phyloP scores from a whole-genome alignment of 2,329 filamentous ascomycete species.

The Neonectria ditissima region DNA sequence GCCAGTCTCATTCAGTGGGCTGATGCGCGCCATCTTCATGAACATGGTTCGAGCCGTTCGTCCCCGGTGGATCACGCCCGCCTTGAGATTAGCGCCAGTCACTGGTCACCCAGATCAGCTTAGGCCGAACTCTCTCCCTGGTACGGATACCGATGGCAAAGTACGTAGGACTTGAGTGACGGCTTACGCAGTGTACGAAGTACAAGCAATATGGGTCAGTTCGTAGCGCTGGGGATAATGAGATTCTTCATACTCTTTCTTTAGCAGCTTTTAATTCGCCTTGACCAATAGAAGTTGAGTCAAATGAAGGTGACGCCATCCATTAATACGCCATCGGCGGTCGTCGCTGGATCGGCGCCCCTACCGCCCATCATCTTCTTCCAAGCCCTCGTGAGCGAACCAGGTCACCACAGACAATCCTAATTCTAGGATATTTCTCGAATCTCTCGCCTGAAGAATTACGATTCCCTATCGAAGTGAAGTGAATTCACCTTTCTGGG shows the following conservation, averaged over 20 bases:
- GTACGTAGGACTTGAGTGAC: neutral
- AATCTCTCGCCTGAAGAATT: neutral
- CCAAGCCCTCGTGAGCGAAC: neutral
- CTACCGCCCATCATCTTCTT: neutral
- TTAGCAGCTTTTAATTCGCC: slow-evolving; percentile 6
- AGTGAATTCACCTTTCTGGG: neutral
- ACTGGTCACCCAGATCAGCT: slow-evolving; percentile 16
- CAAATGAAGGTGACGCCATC: slow-evolving; percentile 21
- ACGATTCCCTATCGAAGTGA: neutral
- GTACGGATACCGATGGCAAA: neutral
- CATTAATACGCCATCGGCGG: slow-evolving; percentile 1
- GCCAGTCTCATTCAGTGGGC: slow-evolving; percentile 33
- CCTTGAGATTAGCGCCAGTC: slow-evolving; percentile 28
- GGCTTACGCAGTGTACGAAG: too few relatives aligned
- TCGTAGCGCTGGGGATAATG: neutral
- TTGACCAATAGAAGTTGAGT: slow-evolving; percentile 1
- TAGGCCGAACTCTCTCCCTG: slow-evolving; percentile 30
- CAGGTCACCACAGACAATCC: neutral
- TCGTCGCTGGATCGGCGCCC: neutral
- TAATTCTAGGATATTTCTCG: neutral
- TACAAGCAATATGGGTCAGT: too few relatives aligned
- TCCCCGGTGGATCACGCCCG: slow-evolving; percentile 31
- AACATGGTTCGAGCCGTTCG: slow-evolving; percentile 37
- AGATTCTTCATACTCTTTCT: slow-evolving; percentile 3
- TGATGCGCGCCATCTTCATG: slow-evolving; percentile 32